phyloP scores from a whole-genome alignment of 345 rosid genomes.

The Eucalyptus tenuipes region DNA sequence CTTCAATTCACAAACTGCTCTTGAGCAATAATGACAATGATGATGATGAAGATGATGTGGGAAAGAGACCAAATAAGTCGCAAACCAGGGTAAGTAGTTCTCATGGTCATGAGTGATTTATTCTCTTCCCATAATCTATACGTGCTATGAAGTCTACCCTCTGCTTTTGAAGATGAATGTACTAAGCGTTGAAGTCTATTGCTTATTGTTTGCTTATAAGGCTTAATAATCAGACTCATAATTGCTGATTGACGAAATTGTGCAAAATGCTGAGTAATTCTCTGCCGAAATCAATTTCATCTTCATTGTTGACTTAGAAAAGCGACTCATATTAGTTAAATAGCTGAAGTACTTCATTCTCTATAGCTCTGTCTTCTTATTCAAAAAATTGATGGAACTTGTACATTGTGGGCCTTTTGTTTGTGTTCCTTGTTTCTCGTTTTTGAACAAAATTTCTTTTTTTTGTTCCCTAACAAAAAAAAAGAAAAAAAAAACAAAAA shows the following conservation, averaged over 20 bases:
- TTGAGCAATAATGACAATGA: slow-evolving; percentile 52
- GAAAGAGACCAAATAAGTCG: slow-evolving; percentile 41
- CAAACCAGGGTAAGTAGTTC: slow-evolving; percentile 56
- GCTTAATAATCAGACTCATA: not conserved
- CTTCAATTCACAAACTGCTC: slow-evolving; percentile 45
- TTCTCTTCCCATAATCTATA: not conserved
- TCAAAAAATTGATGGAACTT: not conserved
- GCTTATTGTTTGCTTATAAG: not conserved
- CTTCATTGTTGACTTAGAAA: not conserved
- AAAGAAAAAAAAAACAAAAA: too few species aligned
- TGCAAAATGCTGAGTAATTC: not conserved
- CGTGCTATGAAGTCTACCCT: not conserved
- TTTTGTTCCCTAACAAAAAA: too few species aligned
- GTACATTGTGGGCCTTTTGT: too few species aligned
- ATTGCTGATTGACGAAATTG: not conserved
- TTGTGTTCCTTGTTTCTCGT: too few species aligned
- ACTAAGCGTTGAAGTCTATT: not conserved
- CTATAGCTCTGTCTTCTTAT: not conserved
- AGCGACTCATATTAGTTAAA: not conserved
- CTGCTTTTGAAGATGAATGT: not conserved
- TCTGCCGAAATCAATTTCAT: not conserved
- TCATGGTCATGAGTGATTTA: not conserved
- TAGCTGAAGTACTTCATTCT: not conserved
- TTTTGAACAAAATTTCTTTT: too few species aligned
- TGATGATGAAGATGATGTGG: slow-evolving; percentile 45